Conservation (phyloP, 2,329 filamentous ascomycete species). For the Tothia fuscella region DNA sequence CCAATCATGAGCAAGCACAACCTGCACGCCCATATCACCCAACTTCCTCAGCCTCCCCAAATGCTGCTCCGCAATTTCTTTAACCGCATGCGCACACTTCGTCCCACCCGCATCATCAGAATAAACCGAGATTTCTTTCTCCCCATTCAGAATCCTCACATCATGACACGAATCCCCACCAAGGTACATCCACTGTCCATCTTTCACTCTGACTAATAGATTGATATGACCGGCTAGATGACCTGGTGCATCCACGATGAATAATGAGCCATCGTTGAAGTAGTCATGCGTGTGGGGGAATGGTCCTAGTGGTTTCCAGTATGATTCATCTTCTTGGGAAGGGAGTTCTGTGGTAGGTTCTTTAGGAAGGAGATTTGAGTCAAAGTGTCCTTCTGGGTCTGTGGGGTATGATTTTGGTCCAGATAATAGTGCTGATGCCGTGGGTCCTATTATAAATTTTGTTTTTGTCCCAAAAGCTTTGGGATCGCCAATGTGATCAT, state of each 20-base stretch:
- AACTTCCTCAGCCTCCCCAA: constrained; percentile 16
- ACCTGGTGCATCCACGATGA: constrained; percentile 21
- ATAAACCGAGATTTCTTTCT: constrained; percentile 21
- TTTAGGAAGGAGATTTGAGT: constrained; percentile 5
- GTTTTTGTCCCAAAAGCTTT: constrained; percentile 38
- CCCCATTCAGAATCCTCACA: constrained; percentile 18
- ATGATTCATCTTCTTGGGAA: background rate
- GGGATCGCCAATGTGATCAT: constrained; percentile 45
- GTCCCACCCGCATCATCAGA: constrained; percentile 13
- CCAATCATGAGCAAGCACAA: constrained; percentile 23
- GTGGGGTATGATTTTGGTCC: constrained; percentile 5
- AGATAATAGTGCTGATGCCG: constrained; percentile 30
- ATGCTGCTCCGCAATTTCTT: constrained; percentile 16
- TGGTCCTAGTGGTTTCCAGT: constrained; percentile 3
- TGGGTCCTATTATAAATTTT: constrained; percentile 39
- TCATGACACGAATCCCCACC: constrained; percentile 25
- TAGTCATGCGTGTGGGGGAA: constrained; percentile 17
- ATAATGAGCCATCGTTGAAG: constrained; percentile 20
- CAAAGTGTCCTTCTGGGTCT: constrained; percentile 1
- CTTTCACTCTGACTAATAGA: constrained; percentile 16
- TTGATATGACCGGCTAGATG: constrained; percentile 25
- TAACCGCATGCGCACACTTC: constrained; percentile 22
- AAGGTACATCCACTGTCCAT: constrained; percentile 16
- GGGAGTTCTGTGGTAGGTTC: background rate
- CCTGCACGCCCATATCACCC: constrained; percentile 17